These are phyloP conservation scores for Cyathus striatus DNA, from an alignment of 768 basidiomycete genomes.

Conservation along the genomic window DNA sequence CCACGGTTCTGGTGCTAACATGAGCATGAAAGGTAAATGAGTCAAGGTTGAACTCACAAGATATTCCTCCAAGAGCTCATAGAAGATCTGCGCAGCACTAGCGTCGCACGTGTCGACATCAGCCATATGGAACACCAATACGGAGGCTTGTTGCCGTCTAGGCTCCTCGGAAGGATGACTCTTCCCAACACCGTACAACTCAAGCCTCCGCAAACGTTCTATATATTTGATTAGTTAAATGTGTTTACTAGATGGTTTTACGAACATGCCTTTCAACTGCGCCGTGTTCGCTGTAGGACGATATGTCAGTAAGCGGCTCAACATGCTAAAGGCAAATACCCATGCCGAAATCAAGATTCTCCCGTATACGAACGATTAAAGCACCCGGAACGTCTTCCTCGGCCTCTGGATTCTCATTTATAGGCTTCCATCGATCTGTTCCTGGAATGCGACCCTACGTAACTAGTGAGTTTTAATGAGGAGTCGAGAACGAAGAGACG, in stretches of 20 bases:
- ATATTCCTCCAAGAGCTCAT: slow-evolving; percentile 76
- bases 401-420: slow-evolving; percentile 83
- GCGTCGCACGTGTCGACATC: slow-evolving; percentile 92
- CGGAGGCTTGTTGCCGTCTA: slow-evolving; percentile 64
- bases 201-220: slow-evolving; percentile 81
- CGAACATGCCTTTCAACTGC: slow-evolving; percentile 71
- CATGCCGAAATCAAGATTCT: slow-evolving; percentile 87
- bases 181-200: slow-evolving; percentile 77
- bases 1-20: slow-evolving; percentile 32
- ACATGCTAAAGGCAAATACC: not conserved
- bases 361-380: slow-evolving; percentile 84
- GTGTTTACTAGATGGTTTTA: not conserved
- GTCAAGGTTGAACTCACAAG: slow-evolving; percentile 34
- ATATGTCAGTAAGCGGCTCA: not conserved
- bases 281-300: slow-evolving; percentile 79
- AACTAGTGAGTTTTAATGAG: not conserved
- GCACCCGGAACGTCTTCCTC: slow-evolving; percentile 77
- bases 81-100: slow-evolving; percentile 82
- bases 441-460: slow-evolving; percentile 87
- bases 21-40: not conserved
- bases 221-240: slow-evolving; percentile 1
- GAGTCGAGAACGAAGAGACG: slow-evolving; percentile 12
- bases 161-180: slow-evolving; percentile 90
- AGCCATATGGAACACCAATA: slow-evolving; percentile 88
- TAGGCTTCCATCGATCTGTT: slow-evolving; percentile 85